Evolutionary conservation across 2,329 filamentous ascomycete genomes (phyloP).

Genomic region (Xylaria sp.): DNA sequence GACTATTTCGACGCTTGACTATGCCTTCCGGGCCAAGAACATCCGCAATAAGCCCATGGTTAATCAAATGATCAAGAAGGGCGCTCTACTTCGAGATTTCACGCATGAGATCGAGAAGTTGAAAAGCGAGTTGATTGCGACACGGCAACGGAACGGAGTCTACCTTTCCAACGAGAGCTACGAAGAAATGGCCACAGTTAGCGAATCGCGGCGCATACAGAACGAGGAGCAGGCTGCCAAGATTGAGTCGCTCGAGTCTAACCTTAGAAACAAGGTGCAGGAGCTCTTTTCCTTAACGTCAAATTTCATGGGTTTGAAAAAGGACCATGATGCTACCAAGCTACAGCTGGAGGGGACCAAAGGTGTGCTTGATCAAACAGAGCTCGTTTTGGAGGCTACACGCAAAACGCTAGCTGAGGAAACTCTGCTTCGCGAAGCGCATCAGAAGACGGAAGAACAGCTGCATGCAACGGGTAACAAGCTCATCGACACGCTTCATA

Average conservation of each 20-base stretch:
- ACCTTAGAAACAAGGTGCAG: constrained; percentile 91
- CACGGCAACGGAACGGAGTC: constrained; percentile 92
- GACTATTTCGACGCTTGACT: constrained; percentile 97
- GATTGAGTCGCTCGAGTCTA: constrained; percentile 91
- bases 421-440: constrained; percentile 80
- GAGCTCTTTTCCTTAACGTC: constrained; percentile 89
- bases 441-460: constrained; percentile 84
- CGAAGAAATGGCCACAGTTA: constrained; percentile 91
- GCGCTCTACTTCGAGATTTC: constrained; percentile 89
- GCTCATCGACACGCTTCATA: constrained; percentile 80
- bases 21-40: constrained; percentile 97
- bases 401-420: constrained; percentile 83
- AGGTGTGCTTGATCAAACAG: constrained; percentile 85
- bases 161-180: constrained; percentile 90
- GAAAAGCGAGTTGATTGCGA: constrained; percentile 92
- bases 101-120: constrained; percentile 93
- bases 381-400: constrained; percentile 82
- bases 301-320: constrained; percentile 87
- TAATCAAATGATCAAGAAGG: constrained; percentile 92
- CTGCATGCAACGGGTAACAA: constrained; percentile 78
- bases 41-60: constrained; percentile 98
- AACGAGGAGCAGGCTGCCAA: constrained; percentile 92
- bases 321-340: constrained; percentile 84
- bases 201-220: constrained; percentile 89
- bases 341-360: constrained; percentile 81